Evolutionary conservation across 208 protist species (phyloP).

Genomic region (Trypanosoma cruzi): DNA sequence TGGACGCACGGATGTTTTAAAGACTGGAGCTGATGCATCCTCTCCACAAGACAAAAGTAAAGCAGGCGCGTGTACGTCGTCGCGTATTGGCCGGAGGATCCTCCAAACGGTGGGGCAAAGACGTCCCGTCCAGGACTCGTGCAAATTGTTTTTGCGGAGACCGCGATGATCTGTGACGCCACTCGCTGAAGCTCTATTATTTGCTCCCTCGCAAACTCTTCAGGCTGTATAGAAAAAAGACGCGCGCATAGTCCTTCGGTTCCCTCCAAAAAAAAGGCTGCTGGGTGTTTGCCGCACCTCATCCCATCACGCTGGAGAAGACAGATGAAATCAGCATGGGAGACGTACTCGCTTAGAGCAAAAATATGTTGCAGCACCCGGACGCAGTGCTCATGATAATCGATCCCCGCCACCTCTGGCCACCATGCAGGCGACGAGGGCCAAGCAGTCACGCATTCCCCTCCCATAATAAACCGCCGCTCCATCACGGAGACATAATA

Average conservation of each 20-base stretch:
- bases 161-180: constrained; percentile 14
- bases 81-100: constrained; percentile 28
- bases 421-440: background rate
- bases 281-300: constrained; percentile 14
- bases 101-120: constrained; percentile 33
- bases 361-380: constrained; percentile 11
- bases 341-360: constrained; percentile 2
- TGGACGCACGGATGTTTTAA: constrained; percentile 36
- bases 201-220: background rate
- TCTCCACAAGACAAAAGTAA: constrained; percentile 65
- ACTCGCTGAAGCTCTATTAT: constrained; percentile 10
- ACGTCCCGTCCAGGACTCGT: background rate
- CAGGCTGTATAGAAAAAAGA: constrained; percentile 10
- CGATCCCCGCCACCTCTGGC: background rate
- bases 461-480: background rate
- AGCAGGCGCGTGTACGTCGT: constrained; percentile 66
- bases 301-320: background rate
- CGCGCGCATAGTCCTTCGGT: constrained; percentile 9
- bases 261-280: constrained; percentile 19
- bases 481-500: constrained; percentile 11
- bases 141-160: constrained; percentile 4
- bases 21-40: constrained; percentile 13
- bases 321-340: background rate
- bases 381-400: background rate
- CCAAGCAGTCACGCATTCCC: background rate